Percentiles rank a stretch among this genome's conserved stretches.
Evolutionary conservation across 768 basidiomycete genomes (phyloP).

Genomic region (Pluteus cervinus): DNA sequence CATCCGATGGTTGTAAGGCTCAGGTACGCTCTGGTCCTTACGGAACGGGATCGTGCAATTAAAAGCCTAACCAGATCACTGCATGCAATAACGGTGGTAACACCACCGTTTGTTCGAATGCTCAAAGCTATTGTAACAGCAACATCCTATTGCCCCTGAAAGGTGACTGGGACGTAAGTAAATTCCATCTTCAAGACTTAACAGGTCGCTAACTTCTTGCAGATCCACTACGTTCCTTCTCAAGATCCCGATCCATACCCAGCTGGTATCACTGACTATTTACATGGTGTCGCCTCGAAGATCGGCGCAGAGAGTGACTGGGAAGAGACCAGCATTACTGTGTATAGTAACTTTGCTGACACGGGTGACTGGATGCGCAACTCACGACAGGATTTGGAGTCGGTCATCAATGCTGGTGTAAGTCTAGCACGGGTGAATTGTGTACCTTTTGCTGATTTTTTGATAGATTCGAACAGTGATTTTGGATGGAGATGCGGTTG

Average conservation of each 20-base stretch:
- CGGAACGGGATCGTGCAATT: not conserved
- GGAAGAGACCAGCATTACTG: slow-evolving; percentile 30
- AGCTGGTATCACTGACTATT: slow-evolving; percentile 27
- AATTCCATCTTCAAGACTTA: not conserved
- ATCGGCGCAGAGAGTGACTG: slow-evolving; percentile 42
- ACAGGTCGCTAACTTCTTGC: not conserved
- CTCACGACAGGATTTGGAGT: slow-evolving; percentile 42
- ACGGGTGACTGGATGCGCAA: slow-evolving; percentile 58
- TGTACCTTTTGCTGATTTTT: not conserved
- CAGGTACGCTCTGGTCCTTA: slow-evolving; percentile 20
- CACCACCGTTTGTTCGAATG: slow-evolving; percentile 45
- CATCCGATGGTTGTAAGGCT: slow-evolving; percentile 35
- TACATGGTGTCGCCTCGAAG: slow-evolving; percentile 22
- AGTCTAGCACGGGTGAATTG: slow-evolving; percentile 7
- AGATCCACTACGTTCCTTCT: slow-evolving; percentile 41
- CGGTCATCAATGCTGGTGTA: slow-evolving; percentile 53
- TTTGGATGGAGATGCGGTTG: slow-evolving; percentile 54
- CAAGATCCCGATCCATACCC: slow-evolving; percentile 43
- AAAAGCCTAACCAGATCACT: slow-evolving; percentile 33
- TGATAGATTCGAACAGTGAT: slow-evolving; percentile 36
- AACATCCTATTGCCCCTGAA: slow-evolving; percentile 46
- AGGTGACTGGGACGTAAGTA: slow-evolving; percentile 46
- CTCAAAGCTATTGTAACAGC: slow-evolving; percentile 55
- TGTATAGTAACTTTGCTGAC: slow-evolving; percentile 40
- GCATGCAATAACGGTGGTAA: slow-evolving; percentile 43